Evolutionary conservation across 805 yeast genomes (phyloP), one percentile per base, ranked within the genome.

Genomic region (Saccharomycopsis guyanensis): DNA sequence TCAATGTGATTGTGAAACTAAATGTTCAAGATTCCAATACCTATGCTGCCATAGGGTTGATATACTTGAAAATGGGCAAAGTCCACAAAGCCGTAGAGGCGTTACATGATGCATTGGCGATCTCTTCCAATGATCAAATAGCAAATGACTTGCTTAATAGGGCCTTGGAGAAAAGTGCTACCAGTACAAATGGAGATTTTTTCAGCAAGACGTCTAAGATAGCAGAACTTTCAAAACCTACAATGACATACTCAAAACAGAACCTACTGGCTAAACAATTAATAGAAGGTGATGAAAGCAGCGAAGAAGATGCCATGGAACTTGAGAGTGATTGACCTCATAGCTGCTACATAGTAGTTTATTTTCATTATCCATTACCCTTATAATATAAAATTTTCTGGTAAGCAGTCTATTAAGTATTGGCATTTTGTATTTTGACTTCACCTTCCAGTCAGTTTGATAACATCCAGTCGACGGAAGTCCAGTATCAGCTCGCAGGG

Each of bases 11-110:
- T 2, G 62, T 85, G 29, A 79, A 76, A 53, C 68, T 82, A 13
- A 73, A 86, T 25, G 79, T 79, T 36, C 75, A 75, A 46, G 93
- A 87, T 60, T 72, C 86, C 37, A 86, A 83, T 55, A 71, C 86
- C 3, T 75, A 82, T 52, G 73, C 96, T 0, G 86, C 97, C 0
- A 75, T 93, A 56, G 98, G 96, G 0, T 71, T 91, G 42, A 78
- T 89, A 2, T 72, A 87, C 58, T 69, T 93, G 58, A 86, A 84
- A 56, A 65, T 76, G 52, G 85, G 85, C 2, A 71, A 80, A 45
- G 56, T 70, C 19, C 68, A 70, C 42, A 77, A 76, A 53, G 91
- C 97, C 0, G 80, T 91, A 33, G 84, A 81, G 52, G 70, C 74
- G 25, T 67, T 93, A 44, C 96, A 91, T 59, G 80, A 76, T 55